A percentile compares a stretch with the other conserved stretches of the same genome.
phyloP scores from a whole-genome alignment of 306 rosid species.

The Begonia peltatifolia region DNA sequence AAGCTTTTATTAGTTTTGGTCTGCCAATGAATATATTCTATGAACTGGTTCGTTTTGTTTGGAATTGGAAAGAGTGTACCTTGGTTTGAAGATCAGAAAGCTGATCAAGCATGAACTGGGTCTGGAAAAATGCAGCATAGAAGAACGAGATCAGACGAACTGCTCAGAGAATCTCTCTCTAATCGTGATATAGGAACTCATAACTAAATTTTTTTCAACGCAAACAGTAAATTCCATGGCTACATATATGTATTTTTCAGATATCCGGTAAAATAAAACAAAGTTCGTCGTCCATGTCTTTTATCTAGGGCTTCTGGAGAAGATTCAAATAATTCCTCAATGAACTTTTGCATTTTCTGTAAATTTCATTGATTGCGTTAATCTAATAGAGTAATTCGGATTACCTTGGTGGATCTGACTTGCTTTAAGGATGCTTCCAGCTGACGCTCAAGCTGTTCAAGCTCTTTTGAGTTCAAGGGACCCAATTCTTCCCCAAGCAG shows the following conservation, averaged over 20 bases:
- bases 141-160: no score
- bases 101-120: slow-evolving; percentile 94
- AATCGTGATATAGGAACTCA: neutral
- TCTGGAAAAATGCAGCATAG: slow-evolving; percentile 24
- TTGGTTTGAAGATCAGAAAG: slow-evolving; percentile 78
- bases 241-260: neutral
- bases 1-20: no score
- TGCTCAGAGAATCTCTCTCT: no score
- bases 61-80: slow-evolving; percentile 23
- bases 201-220: neutral
- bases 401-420: slow-evolving; percentile 82
- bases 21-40: no score
- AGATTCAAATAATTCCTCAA: neutral
- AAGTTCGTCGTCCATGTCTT: no score
- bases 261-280: no score
- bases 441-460: slow-evolving; percentile 93
- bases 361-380: neutral
- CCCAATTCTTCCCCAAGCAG: slow-evolving; percentile 95
- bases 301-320: no score
- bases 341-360: no score
- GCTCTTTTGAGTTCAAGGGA: slow-evolving; percentile 72
- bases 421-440: slow-evolving; percentile 78
- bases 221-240: neutral
- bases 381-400: neutral
- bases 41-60: no score